These are phyloP conservation scores for Hydnomerulius pinastri DNA, from an alignment of 768 basidiomycete genomes.

Conservation along the genomic window DNA sequence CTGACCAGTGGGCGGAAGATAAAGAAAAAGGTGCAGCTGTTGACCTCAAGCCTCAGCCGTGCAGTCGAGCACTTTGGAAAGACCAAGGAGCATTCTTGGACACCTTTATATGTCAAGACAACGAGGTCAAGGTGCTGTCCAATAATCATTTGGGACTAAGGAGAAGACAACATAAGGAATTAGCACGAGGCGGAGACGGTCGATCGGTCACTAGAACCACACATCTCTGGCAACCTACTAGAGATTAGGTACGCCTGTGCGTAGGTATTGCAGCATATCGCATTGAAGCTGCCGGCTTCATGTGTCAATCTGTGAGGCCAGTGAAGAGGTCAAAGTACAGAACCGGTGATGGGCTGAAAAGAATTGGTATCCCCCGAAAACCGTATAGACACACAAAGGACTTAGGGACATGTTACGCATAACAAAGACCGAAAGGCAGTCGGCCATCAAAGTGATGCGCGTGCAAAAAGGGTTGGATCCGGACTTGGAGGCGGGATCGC, in stretches of 20 bases:
- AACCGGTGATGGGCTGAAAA: background rate
- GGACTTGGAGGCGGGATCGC: slow-evolving; percentile 11
- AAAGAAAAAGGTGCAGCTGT: slow-evolving; percentile 13
- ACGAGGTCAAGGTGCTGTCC: slow-evolving; percentile 43
- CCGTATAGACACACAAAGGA: background rate
- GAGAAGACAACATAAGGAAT: slow-evolving; percentile 27
- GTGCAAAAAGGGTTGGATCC: slow-evolving; percentile 18
- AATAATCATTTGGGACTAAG: slow-evolving; percentile 23
- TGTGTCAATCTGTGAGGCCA: slow-evolving; percentile 14
- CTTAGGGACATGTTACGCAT: background rate
- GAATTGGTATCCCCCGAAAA: background rate
- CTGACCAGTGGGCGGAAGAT: slow-evolving; percentile 19
- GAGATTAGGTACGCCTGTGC: background rate
- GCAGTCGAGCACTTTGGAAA: slow-evolving; percentile 23
- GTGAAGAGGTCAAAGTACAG: slow-evolving; percentile 1
- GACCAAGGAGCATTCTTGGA: slow-evolving; percentile 19
- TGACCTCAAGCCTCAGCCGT: slow-evolving; percentile 18
- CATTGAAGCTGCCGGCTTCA: slow-evolving; percentile 10
- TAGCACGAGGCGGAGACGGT: slow-evolving; percentile 39
- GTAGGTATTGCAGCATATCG: slow-evolving; percentile 3
- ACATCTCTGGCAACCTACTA: slow-evolving; percentile 4
- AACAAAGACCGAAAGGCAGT: slow-evolving; percentile 3
- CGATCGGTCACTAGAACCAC: slow-evolving; percentile 21
- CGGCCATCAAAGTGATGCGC: slow-evolving; percentile 13
- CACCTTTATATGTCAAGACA: slow-evolving; percentile 33